Evolutionary conservation across 176 grass and related monocot species (phyloP), one percentile per base, ranked within the genome.

Genomic region (Carex parvula): DNA sequence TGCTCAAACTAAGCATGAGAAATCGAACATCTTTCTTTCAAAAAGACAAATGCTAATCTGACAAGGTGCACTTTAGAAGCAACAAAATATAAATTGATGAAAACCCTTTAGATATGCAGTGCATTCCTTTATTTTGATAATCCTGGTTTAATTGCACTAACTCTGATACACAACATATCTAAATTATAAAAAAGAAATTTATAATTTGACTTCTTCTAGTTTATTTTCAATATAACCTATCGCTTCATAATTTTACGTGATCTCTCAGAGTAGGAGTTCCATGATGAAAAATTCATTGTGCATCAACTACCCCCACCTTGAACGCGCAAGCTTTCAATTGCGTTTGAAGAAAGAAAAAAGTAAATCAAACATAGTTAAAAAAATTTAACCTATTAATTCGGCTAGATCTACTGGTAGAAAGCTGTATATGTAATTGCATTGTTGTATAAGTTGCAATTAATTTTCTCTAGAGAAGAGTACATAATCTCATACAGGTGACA

Each of bases 201-300:
- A 44, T 44, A 44, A 44, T 7, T 46, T 46, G 42, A 46, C 42
- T 46, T 46, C 42, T 46, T 9, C 42, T 46, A 46, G 42, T 46
- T 46, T 8, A 46, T 9, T 8, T 44, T 46, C 42, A 62, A 11
- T 24, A 62, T 62, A 24, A 62, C 9, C 35, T 8, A 12, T 73
- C 5, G 24, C 4, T 66, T 69, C 0, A 76, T 75, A 53, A 50
- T 3, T 54, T 55, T 77, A 77, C 72, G 50, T 77, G 72, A 18
- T 77, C 72, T 77, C 72, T 77, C 0, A 77, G 48, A 18, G 72
- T 55, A 17, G 72, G 72, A 30, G 22, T 17, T 30, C 48, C 72
- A 16, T 56, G 72, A 55, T 77, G 72, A 56, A 77, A 77, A 77
- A 77, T 77, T 50, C 72, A 77, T 16, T 77, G 72, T 50, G 72